Base-by-base conservation (phyloP, 139 green algal species). In the Marvania coccoides region DNA sequence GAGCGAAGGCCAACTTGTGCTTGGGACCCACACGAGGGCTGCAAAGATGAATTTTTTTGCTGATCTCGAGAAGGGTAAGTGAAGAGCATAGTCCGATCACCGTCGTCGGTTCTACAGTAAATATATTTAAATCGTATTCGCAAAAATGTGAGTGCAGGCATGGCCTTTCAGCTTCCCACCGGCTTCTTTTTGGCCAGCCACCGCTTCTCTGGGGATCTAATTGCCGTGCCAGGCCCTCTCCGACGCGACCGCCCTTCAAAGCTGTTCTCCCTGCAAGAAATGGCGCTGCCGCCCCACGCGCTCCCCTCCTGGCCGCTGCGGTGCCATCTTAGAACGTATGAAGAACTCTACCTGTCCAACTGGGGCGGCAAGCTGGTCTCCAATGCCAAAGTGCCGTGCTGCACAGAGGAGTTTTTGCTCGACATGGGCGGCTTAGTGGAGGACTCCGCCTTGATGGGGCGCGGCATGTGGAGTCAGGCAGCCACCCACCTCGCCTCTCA, bases 351-450 rank as follows among this genome's bases (percentile, higher is more conserved):
- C 67, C 56, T 74, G 26, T 70, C 59, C 26, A 55, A 35, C 2
- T 12, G 46, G 34, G 26, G 31, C n/a, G 33, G 63, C 35, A 12
- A 2, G 2, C 4, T 70, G 28, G 23, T 47, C 12, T 19, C 15
- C 19, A 10, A 5, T 10, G 7, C 26, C 9, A 42, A 60, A 31
- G 67, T 28, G 6, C 35, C 46, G n/a, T 74, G 67, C 59, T 74
- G 67, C 67, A 69, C 40, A 28, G 67, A 74, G 54, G 58, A 74
- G 46, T 54, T 74, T 29, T 47, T 74, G 45, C 30, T 74, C 14
- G 42, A 63, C 12, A 29, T 34, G 9, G 55, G 55, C 30, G 24
- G 23, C 31, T 24, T 46, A 12, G 12, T 59, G 9, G 28, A 58
- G 8, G 58, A 28, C 2, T 40, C 13, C 0, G 33, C 47, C 12